Percentiles rank a stretch among this genome's conserved stretches.
Evolutionary conservation across 2,329 filamentous ascomycete genomes (phyloP).

Genomic region (Arthroderma sp.): DNA sequence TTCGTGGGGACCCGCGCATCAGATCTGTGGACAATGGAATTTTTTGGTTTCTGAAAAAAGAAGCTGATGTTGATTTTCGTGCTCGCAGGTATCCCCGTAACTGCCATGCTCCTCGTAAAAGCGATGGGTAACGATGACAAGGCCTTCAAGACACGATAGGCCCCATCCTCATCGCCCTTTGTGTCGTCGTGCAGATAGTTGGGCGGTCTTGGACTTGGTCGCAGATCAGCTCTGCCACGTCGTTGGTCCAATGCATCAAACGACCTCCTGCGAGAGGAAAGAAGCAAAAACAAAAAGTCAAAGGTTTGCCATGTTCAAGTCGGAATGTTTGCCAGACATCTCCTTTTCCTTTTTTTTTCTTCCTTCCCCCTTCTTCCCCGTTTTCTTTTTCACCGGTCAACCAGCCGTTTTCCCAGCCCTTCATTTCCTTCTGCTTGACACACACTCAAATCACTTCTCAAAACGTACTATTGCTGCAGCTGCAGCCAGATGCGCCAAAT

Average conservation of each 20-base stretch:
- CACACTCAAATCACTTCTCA: neutral
- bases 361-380: neutral
- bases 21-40: no score
- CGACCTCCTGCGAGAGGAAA: neutral
- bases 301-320: conserved; percentile 1
- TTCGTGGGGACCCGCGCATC: neutral
- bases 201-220: conserved; percentile 13
- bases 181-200: conserved; percentile 13
- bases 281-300: neutral
- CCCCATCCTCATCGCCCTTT: conserved; percentile 7
- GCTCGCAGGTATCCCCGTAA: neutral
- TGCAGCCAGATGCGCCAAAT: conserved; percentile 11
- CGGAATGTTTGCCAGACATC: neutral
- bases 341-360: neutral
- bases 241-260: conserved; percentile 13
- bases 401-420: neutral
- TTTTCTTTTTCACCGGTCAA: neutral
- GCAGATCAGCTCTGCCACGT: conserved; percentile 17
- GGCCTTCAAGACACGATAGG: conserved; percentile 2
- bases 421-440: neutral
- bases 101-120: neutral
- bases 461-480: neutral
- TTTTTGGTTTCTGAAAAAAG: neutral
- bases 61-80: neutral
- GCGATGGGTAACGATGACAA: neutral